Evolutionary conservation across 257 asterid genomes (phyloP).

Genomic region (Plectranthus barbatus): DNA sequence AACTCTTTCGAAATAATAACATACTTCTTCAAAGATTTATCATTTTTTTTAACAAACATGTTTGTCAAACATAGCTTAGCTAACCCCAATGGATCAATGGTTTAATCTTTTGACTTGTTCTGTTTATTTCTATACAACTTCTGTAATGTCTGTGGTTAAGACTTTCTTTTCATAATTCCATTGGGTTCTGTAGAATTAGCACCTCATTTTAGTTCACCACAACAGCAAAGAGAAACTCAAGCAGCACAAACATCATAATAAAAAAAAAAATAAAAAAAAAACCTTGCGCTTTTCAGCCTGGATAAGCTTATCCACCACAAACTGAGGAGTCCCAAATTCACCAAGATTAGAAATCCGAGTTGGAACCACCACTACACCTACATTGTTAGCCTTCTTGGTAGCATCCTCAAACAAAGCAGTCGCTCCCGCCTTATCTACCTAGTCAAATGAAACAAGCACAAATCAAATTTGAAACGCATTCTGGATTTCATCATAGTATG

Average conservation of each 20-base stretch:
- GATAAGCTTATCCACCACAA: conserved; percentile 82
- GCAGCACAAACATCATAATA: neutral
- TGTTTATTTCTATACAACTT: neutral
- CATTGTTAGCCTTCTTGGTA: conserved; percentile 56
- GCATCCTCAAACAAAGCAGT: conserved; percentile 68
- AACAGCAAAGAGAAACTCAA: neutral
- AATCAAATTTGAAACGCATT: no score
- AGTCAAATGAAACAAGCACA: conserved; percentile 4
- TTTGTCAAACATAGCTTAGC: neutral
- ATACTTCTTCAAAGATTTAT: neutral
- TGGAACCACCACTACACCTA: conserved; percentile 83
- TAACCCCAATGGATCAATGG: no score
- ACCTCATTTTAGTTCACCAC: neutral
- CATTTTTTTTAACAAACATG: neutral
- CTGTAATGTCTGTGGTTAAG: neutral
- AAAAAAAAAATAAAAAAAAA: neutral
- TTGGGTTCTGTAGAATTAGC: neutral
- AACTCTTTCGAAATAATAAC: neutral
- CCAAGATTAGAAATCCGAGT: conserved; percentile 54
- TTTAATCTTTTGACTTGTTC: neutral
- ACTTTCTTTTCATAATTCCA: neutral
- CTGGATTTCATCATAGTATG: neutral
- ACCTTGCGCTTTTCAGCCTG: conserved; percentile 89
- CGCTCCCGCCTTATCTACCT: conserved; percentile 96
- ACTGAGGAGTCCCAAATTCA: conserved; percentile 81